phyloP scores from a whole-genome alignment of 345 rosid genomes.

The Bretschneidera sinensis region DNA sequence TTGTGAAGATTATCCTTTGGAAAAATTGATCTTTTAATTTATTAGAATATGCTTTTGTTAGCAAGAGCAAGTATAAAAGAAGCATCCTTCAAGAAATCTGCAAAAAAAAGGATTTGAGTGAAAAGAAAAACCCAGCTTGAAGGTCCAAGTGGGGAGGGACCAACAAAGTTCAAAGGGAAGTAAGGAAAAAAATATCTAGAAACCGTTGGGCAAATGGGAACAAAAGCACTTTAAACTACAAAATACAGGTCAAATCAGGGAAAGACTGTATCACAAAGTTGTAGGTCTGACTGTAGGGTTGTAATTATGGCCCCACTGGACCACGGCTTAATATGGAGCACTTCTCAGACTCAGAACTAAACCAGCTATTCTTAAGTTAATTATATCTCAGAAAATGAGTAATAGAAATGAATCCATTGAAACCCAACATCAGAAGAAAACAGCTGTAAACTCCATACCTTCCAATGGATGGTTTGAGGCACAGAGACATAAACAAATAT shows the following conservation, averaged over 20 bases:
- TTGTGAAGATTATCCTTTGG: slow-evolving; percentile 2
- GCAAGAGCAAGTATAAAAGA: slow-evolving; percentile 12
- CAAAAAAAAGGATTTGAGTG: slow-evolving; percentile 34
- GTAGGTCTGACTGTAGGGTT: slow-evolving; percentile 12
- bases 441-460: slow-evolving; percentile 31
- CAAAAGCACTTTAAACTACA: background rate
- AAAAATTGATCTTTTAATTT: slow-evolving; percentile 9
- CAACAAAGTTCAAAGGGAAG: slow-evolving; percentile 11
- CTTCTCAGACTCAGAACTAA: slow-evolving; percentile 11
- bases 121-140: slow-evolving; percentile 35
- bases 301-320: slow-evolving; percentile 13
- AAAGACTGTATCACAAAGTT: slow-evolving; percentile 13
- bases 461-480: slow-evolving; percentile 32
- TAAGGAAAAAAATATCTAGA: no score
- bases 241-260: background rate
- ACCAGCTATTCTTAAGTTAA: slow-evolving; percentile 8
- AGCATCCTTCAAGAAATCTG: slow-evolving; percentile 39
- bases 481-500: slow-evolving; percentile 23
- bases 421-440: slow-evolving; percentile 18
- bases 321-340: slow-evolving; percentile 10
- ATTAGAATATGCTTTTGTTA: slow-evolving; percentile 14
- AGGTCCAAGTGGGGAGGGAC: slow-evolving; percentile 13
- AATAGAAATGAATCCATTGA: background rate
- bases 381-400: background rate
- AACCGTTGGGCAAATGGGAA: background rate